Percentiles rank a stretch among this genome's conserved stretches.
phyloP scores from a whole-genome alignment of 768 basidiomycete species.

The Strobilomyces dryophilus region DNA sequence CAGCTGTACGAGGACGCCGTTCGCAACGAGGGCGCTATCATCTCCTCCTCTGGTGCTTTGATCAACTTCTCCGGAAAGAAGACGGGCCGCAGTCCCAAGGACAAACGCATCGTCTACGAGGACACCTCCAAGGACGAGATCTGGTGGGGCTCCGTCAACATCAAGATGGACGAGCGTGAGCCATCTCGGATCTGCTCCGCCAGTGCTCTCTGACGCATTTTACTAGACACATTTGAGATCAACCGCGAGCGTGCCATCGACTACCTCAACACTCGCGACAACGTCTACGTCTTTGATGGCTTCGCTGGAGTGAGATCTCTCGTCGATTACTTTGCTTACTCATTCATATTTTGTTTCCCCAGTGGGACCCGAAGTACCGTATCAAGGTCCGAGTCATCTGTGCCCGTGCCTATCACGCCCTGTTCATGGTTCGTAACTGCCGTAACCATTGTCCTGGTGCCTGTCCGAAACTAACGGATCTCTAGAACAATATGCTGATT shows the following conservation, averaged over 20 bases:
- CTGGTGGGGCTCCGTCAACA: slow-evolving; percentile 99
- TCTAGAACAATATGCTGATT: slow-evolving; percentile 97
- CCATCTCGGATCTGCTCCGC: slow-evolving; percentile 8
- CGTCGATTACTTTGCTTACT: neutral
- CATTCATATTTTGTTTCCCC: slow-evolving; percentile 3
- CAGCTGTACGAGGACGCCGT: slow-evolving; percentile 97
- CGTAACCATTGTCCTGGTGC: neutral
- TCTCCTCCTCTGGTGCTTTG: slow-evolving; percentile 91
- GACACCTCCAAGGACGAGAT: slow-evolving; percentile 95
- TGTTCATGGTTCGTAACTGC: slow-evolving; percentile 80
- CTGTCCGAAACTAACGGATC: slow-evolving; percentile 2
- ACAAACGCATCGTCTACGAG: slow-evolving; percentile 99
- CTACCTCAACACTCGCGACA: slow-evolving; percentile 96
- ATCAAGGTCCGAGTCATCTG: slow-evolving; percentile 99
- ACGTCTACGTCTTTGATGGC: slow-evolving; percentile 97
- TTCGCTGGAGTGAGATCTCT: slow-evolving; percentile 69
- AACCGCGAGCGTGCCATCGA: slow-evolving; percentile 99
- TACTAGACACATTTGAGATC: slow-evolving; percentile 94
- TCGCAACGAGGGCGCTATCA: slow-evolving; percentile 97
- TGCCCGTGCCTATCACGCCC: slow-evolving; percentile 95
- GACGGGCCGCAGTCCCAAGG: slow-evolving; percentile 95
- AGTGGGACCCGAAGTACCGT: slow-evolving; percentile 99
- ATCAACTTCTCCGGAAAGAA: slow-evolving; percentile 99
- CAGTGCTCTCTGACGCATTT: neutral
- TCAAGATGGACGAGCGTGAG: slow-evolving; percentile 96